phyloP scores from a whole-genome alignment of 805 yeast species.

The Hanseniaspora pseudoguilliermondii region DNA sequence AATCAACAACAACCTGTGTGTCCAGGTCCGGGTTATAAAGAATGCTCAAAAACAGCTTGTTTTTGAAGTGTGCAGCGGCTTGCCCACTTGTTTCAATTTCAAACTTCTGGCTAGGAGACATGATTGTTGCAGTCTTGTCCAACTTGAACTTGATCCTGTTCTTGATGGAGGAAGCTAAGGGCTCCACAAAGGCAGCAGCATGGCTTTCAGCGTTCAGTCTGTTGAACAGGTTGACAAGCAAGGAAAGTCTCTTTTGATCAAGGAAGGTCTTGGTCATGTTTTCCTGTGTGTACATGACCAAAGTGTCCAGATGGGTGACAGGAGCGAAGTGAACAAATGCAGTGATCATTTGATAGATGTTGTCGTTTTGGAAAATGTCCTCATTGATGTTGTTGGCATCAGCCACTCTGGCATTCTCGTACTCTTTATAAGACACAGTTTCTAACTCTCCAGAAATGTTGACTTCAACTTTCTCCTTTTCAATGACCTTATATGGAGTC shows the following conservation, averaged over 20 bases:
- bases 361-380: neutral
- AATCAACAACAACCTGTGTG: neutral
- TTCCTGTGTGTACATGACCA: slow-evolving; percentile 1
- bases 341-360: neutral
- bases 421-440: neutral
- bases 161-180: neutral
- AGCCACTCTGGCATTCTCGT: neutral
- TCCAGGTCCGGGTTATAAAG: neutral
- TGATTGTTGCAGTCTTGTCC: neutral
- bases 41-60: neutral
- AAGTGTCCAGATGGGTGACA: neutral
- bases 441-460: neutral
- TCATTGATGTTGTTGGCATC: slow-evolving; percentile 5
- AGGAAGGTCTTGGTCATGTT: slow-evolving; percentile 2
- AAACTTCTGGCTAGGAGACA: neutral
- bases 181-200: neutral
- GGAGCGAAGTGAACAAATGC: neutral
- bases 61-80: neutral
- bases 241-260: neutral
- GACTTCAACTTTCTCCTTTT: neutral
- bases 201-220: neutral
- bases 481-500: neutral
- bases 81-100: neutral
- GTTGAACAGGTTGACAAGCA: neutral
- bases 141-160: neutral